Evolutionary conservation across 1,284 basidiomycete species (phyloP).

Genomic region (Leccinum ponderosum): DNA sequence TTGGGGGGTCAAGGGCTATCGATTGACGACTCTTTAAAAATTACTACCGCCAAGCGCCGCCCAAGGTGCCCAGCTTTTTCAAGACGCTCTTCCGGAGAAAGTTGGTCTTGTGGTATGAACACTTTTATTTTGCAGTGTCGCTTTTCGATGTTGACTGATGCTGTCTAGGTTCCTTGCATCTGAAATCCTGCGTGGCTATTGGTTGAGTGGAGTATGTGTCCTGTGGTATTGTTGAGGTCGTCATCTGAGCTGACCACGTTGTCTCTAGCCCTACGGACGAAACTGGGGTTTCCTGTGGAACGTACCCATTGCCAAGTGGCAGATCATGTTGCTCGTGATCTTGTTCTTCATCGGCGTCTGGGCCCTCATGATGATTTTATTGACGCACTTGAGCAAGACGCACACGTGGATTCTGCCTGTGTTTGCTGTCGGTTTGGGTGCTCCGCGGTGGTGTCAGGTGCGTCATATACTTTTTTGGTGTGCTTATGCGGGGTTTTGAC

Average conservation of each 20-base stretch:
- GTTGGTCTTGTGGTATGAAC: conserved; percentile 74
- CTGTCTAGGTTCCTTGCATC: conserved; percentile 70
- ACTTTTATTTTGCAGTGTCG: neutral
- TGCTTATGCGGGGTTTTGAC: conserved; percentile 11
- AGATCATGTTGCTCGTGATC: conserved; percentile 76
- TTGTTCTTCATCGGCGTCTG: conserved; percentile 87
- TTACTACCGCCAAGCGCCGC: conserved; percentile 86
- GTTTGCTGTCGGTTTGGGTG: conserved; percentile 90
- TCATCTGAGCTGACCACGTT: conserved; percentile 16
- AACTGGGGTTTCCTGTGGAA: conserved; percentile 94
- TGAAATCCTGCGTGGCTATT: conserved; percentile 88
- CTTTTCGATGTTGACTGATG: neutral
- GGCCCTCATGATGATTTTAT: conserved; percentile 69
- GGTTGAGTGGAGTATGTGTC: conserved; percentile 78
- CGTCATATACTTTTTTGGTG: conserved; percentile 9
- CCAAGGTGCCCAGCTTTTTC: conserved; percentile 90
- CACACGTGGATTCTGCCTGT: conserved; percentile 94
- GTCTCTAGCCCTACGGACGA: conserved; percentile 74
- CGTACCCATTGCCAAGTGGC: conserved; percentile 80
- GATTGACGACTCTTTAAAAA: conserved; percentile 43
- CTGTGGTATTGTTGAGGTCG: neutral
- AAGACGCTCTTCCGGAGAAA: conserved; percentile 86
- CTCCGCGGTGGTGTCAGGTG: conserved; percentile 90
- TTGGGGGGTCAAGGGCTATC: neutral
- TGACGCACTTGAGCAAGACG: conserved; percentile 87